Conservation (phyloP, 2,329 filamentous ascomycete species). For the Ilyonectria mors-panacis region DNA sequence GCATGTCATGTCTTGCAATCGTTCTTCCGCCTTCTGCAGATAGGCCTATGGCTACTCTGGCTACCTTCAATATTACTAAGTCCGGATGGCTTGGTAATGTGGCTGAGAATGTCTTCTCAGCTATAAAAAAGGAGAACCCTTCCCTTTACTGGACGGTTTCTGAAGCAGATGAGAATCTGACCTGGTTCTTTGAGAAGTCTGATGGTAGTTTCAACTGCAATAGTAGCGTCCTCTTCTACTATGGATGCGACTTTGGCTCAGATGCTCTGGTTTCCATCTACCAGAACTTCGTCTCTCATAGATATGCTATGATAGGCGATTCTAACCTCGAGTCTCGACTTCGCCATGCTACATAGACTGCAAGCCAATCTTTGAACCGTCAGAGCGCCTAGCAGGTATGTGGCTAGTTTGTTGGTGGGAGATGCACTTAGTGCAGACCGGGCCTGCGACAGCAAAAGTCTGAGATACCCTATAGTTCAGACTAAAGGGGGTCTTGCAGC, state of each 20-base stretch:
- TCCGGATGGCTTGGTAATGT: slow-evolving; percentile 95
- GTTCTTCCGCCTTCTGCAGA: too few species aligned
- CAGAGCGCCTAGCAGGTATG: too few species aligned
- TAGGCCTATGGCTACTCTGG: slow-evolving; percentile 88
- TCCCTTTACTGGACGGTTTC: slow-evolving; percentile 98
- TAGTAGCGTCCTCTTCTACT: slow-evolving; percentile 96
- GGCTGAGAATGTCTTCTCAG: slow-evolving; percentile 93
- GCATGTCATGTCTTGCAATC: too few species aligned
- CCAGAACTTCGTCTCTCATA: slow-evolving; percentile 86
- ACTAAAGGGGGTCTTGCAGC: too few species aligned
- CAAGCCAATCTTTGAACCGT: slow-evolving; percentile 68
- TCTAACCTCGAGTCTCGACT: slow-evolving; percentile 91
- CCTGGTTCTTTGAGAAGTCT: slow-evolving; percentile 98
- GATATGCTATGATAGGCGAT: slow-evolving; percentile 89
- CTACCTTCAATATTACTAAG: slow-evolving; percentile 94
- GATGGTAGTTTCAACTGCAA: slow-evolving; percentile 90
- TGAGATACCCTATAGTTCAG: too few species aligned
- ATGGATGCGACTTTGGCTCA: slow-evolving; percentile 85
- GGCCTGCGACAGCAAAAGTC: too few species aligned
- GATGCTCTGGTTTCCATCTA: slow-evolving; percentile 85
- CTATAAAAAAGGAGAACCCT: slow-evolving; percentile 93
- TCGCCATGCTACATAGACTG: slow-evolving; percentile 81
- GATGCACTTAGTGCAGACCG: too few species aligned
- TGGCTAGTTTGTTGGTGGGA: too few species aligned
- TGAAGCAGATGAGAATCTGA: slow-evolving; percentile 95